These are phyloP conservation scores for Aspergillus quadrilineatus DNA, from an alignment of 2,329 filamentous ascomycete genomes.

Conservation along the genomic window DNA sequence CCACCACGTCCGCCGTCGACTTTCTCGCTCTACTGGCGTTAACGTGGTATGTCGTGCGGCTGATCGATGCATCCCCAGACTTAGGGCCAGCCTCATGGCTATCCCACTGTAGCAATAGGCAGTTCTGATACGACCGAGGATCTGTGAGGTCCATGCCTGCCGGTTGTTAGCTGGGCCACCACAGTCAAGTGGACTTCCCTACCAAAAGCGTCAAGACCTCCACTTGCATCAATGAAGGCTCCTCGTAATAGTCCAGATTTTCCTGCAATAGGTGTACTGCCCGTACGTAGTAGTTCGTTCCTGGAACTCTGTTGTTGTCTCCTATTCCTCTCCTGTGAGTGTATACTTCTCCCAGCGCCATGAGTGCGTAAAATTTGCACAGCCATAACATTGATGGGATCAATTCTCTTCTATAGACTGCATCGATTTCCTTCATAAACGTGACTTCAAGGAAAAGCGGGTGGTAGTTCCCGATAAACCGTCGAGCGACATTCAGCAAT, in stretches of 20 bases:
- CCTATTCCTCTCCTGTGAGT: constrained; percentile 6
- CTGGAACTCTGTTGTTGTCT: constrained; percentile 10
- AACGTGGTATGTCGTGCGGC: constrained; percentile 6
- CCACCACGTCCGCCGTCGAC: constrained; percentile 15
- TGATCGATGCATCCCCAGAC: constrained; percentile 13
- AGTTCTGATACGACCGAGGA: constrained; percentile 10
- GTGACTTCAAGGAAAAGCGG: constrained; percentile 13
- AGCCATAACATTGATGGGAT: constrained; percentile 11
- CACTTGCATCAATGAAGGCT: constrained; percentile 11
- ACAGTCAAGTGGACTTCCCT: not conserved
- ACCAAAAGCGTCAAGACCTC: constrained; percentile 13
- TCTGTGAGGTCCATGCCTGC: constrained; percentile 13
- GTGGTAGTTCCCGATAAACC: constrained; percentile 15
- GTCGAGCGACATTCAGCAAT: constrained; percentile 8
- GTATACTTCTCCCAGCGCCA: constrained; percentile 11
- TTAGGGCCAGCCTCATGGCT: constrained; percentile 8
- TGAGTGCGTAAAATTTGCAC: constrained; percentile 13
- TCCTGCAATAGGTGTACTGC: constrained; percentile 9
- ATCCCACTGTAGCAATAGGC: constrained; percentile 14
- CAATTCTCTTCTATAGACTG: constrained; percentile 5
- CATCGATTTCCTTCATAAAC: constrained; percentile 11
- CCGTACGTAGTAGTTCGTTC: constrained; percentile 7
- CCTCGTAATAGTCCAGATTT: constrained; percentile 10
- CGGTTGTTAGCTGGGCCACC: not conserved
- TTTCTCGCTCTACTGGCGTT: constrained; percentile 11